phyloP scores from a whole-genome alignment of 345 rosid species.

The Arabis hirsuta region DNA sequence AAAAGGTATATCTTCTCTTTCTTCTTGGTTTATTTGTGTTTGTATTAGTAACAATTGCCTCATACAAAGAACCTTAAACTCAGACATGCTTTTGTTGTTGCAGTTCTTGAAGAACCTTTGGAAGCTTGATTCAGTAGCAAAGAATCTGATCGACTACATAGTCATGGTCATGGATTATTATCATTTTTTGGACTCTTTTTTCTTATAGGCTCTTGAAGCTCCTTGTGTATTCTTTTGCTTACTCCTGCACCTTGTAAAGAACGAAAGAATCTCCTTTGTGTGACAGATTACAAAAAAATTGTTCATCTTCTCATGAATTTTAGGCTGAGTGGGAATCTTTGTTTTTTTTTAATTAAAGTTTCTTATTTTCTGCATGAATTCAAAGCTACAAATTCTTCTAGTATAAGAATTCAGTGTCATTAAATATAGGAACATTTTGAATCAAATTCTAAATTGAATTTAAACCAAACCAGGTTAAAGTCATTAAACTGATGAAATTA shows the following conservation, averaged over 20 bases:
- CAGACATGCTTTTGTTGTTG: slow-evolving; percentile 10
- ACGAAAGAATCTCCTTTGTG: background rate
- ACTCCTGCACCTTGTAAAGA: slow-evolving; percentile 24
- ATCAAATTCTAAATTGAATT: no score
- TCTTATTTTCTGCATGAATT: background rate
- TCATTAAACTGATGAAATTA: no score
- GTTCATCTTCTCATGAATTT: no score
- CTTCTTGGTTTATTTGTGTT: slow-evolving; percentile 33
- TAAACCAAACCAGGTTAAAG: no score
- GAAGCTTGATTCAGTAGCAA: slow-evolving; percentile 57
- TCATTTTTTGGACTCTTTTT: slow-evolving; percentile 27
- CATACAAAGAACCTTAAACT: slow-evolving; percentile 5
- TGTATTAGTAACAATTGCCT: background rate
- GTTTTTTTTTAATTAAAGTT: background rate
- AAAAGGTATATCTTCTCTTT: slow-evolving; percentile 56
- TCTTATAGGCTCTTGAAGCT: slow-evolving; percentile 10
- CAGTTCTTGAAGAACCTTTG: slow-evolving; percentile 87
- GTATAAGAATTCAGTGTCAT: no score
- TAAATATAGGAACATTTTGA: no score
- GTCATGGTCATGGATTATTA: background rate
- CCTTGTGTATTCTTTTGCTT: slow-evolving; percentile 26
- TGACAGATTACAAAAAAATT: no score
- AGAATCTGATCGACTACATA: slow-evolving; percentile 8
- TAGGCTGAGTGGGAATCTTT: background rate
- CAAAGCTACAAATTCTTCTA: slow-evolving; percentile 5